Conservation (phyloP, 139 green algal genomes). For the Volvox africanus region DNA sequence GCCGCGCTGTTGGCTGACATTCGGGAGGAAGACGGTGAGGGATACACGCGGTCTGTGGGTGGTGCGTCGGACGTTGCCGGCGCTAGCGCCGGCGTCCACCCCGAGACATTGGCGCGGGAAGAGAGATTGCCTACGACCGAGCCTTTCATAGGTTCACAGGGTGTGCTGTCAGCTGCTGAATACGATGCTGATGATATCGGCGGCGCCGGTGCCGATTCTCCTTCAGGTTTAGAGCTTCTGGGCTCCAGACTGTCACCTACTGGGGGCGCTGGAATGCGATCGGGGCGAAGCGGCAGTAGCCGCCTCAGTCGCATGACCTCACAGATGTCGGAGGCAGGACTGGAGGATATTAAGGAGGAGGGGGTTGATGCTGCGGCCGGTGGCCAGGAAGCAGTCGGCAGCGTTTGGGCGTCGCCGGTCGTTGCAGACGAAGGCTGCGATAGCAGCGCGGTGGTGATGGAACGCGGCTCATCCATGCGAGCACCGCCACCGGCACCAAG, state of each 20-base stretch:
- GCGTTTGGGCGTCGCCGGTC: neutral
- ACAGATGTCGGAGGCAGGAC: neutral
- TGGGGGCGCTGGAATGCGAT: neutral
- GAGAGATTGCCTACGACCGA: no score
- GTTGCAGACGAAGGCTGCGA: neutral
- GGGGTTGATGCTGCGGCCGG: neutral
- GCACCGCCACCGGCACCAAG: constrained; percentile 18
- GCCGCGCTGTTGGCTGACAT: neutral
- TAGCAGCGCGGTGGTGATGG: neutral
- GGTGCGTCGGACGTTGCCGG: neutral
- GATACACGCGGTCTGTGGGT: neutral
- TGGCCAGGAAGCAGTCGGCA: neutral
- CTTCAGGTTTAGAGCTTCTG: neutral
- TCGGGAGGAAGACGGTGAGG: constrained; percentile 21
- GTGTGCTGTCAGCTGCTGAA: no score
- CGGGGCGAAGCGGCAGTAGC: constrained; percentile 22
- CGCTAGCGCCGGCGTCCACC: neutral
- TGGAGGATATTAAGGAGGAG: constrained; percentile 39
- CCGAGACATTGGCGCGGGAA: no score
- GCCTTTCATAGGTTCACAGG: no score
- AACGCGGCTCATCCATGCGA: neutral
- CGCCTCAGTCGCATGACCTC: constrained; percentile 3
- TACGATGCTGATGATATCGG: no score
- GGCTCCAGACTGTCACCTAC: neutral
- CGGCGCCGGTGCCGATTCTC: neutral